Percentiles rank a stretch among this genome's conserved stretches.
Evolutionary conservation across 208 protist genomes (phyloP).

Genomic region (Acanthamoeba healyi): DNA sequence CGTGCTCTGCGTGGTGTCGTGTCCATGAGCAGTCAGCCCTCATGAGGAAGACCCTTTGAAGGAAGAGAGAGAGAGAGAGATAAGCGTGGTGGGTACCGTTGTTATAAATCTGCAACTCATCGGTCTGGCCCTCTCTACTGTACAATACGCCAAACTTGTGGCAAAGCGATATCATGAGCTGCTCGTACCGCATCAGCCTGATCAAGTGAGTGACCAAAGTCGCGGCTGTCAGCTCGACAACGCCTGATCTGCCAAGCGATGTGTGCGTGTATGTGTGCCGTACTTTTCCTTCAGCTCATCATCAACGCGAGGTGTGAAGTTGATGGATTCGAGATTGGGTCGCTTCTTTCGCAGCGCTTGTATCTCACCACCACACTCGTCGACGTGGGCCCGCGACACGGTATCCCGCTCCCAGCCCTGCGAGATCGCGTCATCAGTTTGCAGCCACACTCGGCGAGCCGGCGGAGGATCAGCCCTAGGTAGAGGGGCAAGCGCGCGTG

Average conservation of each 20-base stretch:
- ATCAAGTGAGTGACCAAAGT: no score
- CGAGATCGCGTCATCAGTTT: not conserved
- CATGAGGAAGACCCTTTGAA: no score
- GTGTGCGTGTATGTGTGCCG: no score
- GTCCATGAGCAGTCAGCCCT: not conserved
- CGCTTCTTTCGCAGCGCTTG: not conserved
- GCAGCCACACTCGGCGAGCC: no score
- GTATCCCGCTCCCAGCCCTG: constrained; percentile 44
- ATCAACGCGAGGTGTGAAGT: not conserved
- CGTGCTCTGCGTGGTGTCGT: constrained; percentile 22
- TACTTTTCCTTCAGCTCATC: constrained; percentile 26
- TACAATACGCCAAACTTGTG: constrained; percentile 74
- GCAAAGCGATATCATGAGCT: constrained; percentile 46
- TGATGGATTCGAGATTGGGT: not conserved
- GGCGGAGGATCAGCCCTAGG: no score
- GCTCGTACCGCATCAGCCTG: constrained; percentile 22
- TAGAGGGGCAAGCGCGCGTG: not conserved
- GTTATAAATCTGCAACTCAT: constrained; percentile 70
- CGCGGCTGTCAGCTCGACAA: no score
- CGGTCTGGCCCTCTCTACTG: constrained; percentile 48
- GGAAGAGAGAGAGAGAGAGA: not conserved
- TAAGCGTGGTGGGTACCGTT: constrained; percentile 36
- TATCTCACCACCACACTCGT: not conserved
- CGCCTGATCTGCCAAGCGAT: no score
- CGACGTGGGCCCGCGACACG: not conserved